Conservation (phyloP, 208 protist genomes). For the Trypanosoma lewisi region DNA sequence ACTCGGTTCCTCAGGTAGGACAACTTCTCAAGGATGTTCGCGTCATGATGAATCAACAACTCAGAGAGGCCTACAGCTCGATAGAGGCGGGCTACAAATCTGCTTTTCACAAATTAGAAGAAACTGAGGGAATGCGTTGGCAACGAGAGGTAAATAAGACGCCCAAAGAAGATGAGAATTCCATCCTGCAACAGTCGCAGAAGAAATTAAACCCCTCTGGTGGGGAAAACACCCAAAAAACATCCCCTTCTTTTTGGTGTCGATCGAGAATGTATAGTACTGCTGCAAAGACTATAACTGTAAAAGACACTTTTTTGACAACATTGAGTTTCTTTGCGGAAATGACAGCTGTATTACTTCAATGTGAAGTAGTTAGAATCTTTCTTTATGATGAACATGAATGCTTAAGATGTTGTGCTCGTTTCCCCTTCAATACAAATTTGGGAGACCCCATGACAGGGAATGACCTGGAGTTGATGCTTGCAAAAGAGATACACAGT, state of each 20-base stretch:
- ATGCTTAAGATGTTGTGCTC: conserved; percentile 64
- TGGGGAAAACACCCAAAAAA: background rate
- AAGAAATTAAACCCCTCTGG: background rate
- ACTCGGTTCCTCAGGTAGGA: conserved; percentile 25
- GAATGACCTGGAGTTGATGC: conserved; percentile 69
- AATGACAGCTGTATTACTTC: conserved; percentile 66
- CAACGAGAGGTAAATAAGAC: conserved; percentile 1
- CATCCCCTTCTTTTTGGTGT: background rate
- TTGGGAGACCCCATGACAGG: conserved; percentile 69
- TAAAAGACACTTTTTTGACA: conserved; percentile 45
- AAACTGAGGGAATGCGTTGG: conserved; percentile 15
- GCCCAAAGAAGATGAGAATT: conserved; percentile 17
- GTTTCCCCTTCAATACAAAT: conserved; percentile 49
- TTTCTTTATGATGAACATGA: conserved; percentile 82
- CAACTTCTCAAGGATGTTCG: conserved; percentile 63
- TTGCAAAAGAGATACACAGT: conserved; percentile 76
- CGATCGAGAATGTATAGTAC: conserved; percentile 5
- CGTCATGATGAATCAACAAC: conserved; percentile 49
- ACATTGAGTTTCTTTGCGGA: conserved; percentile 73
- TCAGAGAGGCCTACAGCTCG: conserved; percentile 60
- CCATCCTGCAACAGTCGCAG: background rate
- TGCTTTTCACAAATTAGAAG: conserved; percentile 53
- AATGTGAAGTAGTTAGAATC: conserved; percentile 84
- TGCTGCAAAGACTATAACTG: conserved; percentile 20
- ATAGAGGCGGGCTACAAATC: conserved; percentile 79